Conservation (phyloP, 1,284 basidiomycete species). For the Xerocomus minutiporus region DNA sequence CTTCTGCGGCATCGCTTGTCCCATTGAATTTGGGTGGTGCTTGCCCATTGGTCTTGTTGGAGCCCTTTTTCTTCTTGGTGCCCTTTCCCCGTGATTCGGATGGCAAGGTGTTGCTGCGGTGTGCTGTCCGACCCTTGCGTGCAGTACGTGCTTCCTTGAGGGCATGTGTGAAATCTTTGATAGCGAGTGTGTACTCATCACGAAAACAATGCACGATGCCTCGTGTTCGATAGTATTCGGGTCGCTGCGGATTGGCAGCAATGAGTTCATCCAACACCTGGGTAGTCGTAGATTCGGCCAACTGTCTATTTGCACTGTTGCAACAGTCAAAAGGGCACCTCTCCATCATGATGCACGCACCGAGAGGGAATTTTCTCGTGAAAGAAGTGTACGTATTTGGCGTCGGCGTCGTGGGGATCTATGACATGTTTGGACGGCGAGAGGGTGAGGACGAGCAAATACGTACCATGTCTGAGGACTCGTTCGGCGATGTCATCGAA, state of each 20-base stretch:
- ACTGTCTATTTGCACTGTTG: conserved; percentile 48
- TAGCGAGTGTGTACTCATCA: conserved; percentile 69
- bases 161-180: conserved; percentile 72
- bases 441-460: background rate
- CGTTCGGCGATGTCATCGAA: conserved; percentile 82
- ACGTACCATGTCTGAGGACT: conserved; percentile 64
- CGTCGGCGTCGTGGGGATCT: conserved; percentile 74
- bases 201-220: conserved; percentile 82
- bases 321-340: conserved; percentile 15
- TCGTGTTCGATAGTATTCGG: conserved; percentile 77
- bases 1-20: conserved; percentile 45
- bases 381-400: conserved; percentile 83
- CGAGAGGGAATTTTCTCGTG: conserved; percentile 86
- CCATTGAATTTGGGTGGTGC: conserved; percentile 51
- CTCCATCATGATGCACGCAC: conserved; percentile 38
- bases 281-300: conserved; percentile 76
- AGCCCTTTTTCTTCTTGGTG: conserved; percentile 49
- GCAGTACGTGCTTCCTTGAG: conserved; percentile 67
- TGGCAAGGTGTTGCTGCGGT: conserved; percentile 38
- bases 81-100: conserved; percentile 45
- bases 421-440: conserved; percentile 1
- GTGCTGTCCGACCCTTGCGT: conserved; percentile 57
- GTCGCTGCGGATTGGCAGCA: conserved; percentile 58
- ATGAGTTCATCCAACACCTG: conserved; percentile 72
- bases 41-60: conserved; percentile 48